Conservation (phyloP, 2,329 filamentous ascomycete species). For the Arthrinium phaeospermum region DNA sequence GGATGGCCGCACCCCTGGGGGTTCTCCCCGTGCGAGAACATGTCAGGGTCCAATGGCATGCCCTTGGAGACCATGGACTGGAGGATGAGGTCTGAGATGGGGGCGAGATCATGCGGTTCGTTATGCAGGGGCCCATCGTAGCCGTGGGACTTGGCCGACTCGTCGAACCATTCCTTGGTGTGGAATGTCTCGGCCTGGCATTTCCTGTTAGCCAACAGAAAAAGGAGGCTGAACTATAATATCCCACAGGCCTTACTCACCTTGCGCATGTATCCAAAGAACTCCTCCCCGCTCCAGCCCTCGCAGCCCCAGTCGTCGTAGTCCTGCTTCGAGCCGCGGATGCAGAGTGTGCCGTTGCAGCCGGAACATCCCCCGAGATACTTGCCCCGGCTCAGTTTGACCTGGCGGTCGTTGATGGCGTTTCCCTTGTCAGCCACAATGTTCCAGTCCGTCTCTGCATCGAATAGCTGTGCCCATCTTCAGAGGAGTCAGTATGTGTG, state of each 20-base stretch:
- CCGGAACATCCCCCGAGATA: slow-evolving; percentile 57
- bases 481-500: neutral
- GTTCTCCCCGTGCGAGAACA: slow-evolving; percentile 59
- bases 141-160: slow-evolving; percentile 53
- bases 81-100: slow-evolving; percentile 60
- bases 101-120: slow-evolving; percentile 63
- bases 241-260: slow-evolving; percentile 32
- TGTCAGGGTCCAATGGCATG: slow-evolving; percentile 60
- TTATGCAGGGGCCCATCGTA: slow-evolving; percentile 57
- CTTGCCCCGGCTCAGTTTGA: slow-evolving; percentile 54
- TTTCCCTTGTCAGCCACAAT: slow-evolving; percentile 48
- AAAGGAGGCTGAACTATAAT: neutral
- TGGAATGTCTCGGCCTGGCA: slow-evolving; percentile 61
- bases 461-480: slow-evolving; percentile 51
- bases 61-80: slow-evolving; percentile 61
- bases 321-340: slow-evolving; percentile 52
- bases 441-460: slow-evolving; percentile 58
- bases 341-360: slow-evolving; percentile 55
- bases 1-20: slow-evolving; percentile 62
- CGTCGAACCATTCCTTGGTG: slow-evolving; percentile 61
- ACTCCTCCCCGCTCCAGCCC: slow-evolving; percentile 62
- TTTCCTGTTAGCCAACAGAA: neutral
- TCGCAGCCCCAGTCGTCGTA: slow-evolving; percentile 61
- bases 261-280: slow-evolving; percentile 63
- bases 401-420: slow-evolving; percentile 47